Base-by-base conservation (phyloP, 306 rosid species). In the Sphenostylis stenocarpa region DNA sequence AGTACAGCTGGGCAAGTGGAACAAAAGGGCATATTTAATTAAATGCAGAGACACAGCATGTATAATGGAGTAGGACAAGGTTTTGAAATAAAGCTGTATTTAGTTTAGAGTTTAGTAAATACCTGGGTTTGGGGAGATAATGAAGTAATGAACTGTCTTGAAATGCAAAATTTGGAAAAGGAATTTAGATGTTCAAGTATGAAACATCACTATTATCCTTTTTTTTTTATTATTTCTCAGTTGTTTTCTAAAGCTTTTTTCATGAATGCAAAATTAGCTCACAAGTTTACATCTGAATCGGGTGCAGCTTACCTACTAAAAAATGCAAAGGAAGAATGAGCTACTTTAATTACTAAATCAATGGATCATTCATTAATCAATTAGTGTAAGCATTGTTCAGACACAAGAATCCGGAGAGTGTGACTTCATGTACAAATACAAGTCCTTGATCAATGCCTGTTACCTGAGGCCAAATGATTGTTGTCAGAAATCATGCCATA, bases 291-390 rank as follows among this genome's bases (percentile, higher is more conserved):
- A 13, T 20, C 26, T 23, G 33, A 56, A 56, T 8, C 1, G 7
- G 58, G n/a, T 55, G 21, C 12, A 33, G 48, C 73, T 66, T 36
- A 81, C 77, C 80, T 81, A 80, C 80, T 72, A 1, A 1, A 31
- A 48, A 60, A 43, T 20, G 63, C 76, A 61, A 17, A 81, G 52
- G 53, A 81, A 41, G 74, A 12, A 62, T 76, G 85, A 81, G 47
- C 23, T 43, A 20, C 20, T 29, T 19, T 44, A 33, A 20, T 7
- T 71, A 19, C 15, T 44, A 34, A 36, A 31, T 16, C 28, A 12
- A 41, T 41, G 4, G n/a, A 57, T 31, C 39, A 55, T 8, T 39
- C 5, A 38, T 3, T 39, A 66, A 39, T 24, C 10, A 56, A 23
- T 24, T 23, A 26, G 41, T n/a, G 7, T 24, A 26, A 52, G 13